A percentile compares a stretch with the other conserved stretches of the same genome.
These are phyloP conservation scores for Scheffersomyces quercinus DNA, from an alignment of 1,139 yeast species.

Conservation along the genomic window DNA sequence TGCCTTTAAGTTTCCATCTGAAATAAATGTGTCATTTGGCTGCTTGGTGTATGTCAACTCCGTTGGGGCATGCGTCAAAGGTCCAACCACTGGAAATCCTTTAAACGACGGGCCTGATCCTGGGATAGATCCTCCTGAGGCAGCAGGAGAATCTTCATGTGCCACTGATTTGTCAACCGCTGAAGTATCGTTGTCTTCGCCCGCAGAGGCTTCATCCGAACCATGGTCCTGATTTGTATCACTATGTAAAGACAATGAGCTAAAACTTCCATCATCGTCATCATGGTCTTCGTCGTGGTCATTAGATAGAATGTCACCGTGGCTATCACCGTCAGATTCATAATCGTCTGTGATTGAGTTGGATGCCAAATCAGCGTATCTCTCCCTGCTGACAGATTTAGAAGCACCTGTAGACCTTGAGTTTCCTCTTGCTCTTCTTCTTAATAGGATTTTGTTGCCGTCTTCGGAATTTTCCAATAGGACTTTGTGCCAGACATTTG, in stretches of 20 bases:
- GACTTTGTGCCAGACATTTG: slow-evolving; percentile 60
- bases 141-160: neutral
- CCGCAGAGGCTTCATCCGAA: neutral
- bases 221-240: neutral
- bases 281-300: slow-evolving; percentile 6
- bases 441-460: slow-evolving; percentile 5
- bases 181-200: neutral
- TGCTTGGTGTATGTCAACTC: slow-evolving; percentile 48
- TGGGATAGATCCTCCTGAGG: neutral
- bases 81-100: slow-evolving; percentile 42
- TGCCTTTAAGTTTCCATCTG: slow-evolving; percentile 62
- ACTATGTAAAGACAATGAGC: neutral
- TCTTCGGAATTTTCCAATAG: slow-evolving; percentile 27
- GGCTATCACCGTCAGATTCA: slow-evolving; percentile 2
- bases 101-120: slow-evolving; percentile 21
- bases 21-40: slow-evolving; percentile 61
- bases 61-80: slow-evolving; percentile 39
- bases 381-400: slow-evolving; percentile 10
- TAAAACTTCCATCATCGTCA: slow-evolving; percentile 6
- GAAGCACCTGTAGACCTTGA: slow-evolving; percentile 11
- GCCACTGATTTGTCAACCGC: neutral
- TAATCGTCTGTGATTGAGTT: slow-evolving; percentile 4
- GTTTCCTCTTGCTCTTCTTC: slow-evolving; percentile 9
- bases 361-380: slow-evolving; percentile 3
- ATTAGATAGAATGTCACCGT: slow-evolving; percentile 6